These are phyloP conservation scores for Sugiyamaella smithiae DNA, from an alignment of 805 yeast genomes.

Conservation along the genomic window DNA sequence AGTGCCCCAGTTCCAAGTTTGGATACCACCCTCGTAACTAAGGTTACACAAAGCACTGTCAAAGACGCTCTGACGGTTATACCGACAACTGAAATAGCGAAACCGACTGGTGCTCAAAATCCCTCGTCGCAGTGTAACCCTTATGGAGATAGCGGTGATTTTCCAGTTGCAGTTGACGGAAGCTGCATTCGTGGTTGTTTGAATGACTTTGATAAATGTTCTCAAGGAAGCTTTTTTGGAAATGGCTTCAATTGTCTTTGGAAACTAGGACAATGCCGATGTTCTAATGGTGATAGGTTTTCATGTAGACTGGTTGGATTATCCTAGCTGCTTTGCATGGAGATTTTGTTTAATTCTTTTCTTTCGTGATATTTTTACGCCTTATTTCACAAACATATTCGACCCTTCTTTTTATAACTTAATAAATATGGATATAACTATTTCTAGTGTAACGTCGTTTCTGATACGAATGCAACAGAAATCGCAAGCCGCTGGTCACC, in stretches of 20 bases:
- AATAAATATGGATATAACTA: no score
- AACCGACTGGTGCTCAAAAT: not conserved
- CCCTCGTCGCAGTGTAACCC: conserved; percentile 15
- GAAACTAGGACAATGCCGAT: conserved; percentile 27
- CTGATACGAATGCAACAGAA: no score
- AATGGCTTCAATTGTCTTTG: conserved; percentile 24
- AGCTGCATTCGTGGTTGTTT: conserved; percentile 27
- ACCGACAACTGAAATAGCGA: conserved; percentile 4
- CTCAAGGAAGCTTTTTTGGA: not conserved
- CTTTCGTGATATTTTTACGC: no score
- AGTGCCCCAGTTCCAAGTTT: conserved; percentile 16
- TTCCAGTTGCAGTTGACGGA: conserved; percentile 20
- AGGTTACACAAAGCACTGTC: conserved; percentile 4
- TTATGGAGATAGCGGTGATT: conserved; percentile 16
- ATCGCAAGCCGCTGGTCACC: no score
- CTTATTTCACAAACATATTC: no score
- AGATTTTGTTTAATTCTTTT: no score
- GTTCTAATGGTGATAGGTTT: conserved; percentile 26
- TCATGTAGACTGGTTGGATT: conserved; percentile 22
- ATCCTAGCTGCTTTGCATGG: no score
- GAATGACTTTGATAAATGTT: conserved; percentile 20
- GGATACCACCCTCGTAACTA: conserved; percentile 9
- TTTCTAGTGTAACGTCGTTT: no score
- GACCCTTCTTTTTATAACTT: no score
- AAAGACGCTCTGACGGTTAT: conserved; percentile 8